phyloP scores from a whole-genome alignment of 2,329 filamentous ascomycete species.

The Diaporthe batatas region DNA sequence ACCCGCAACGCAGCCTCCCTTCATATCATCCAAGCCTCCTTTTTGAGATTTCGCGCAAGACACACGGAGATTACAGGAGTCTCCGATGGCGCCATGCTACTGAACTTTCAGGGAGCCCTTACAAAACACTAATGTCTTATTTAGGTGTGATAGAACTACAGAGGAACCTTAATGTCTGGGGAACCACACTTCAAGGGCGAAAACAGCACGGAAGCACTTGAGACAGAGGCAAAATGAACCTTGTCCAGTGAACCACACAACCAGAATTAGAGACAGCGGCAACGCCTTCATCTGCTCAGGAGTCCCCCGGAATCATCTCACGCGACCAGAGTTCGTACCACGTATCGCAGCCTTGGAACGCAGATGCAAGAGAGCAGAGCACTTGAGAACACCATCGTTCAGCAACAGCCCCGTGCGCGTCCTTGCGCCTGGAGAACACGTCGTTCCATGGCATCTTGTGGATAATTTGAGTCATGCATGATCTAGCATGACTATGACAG shows the following conservation, averaged over 20 bases:
- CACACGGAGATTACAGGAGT: too few relatives aligned
- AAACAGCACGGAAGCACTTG: too few relatives aligned
- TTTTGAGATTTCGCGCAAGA: not conserved
- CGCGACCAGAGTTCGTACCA: not conserved
- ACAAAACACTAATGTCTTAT: too few relatives aligned
- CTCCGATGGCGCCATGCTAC: too few relatives aligned
- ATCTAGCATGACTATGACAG: not conserved
- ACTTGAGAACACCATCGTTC: not conserved
- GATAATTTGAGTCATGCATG: slow-evolving; percentile 13
- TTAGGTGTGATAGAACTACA: not conserved
- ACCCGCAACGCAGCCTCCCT: not conserved
- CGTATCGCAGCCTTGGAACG: not conserved
- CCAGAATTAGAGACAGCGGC: not conserved
- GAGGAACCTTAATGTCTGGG: too few relatives aligned
- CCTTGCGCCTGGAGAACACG: not conserved
- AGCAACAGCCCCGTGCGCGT: not conserved
- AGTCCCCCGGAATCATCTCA: not conserved
- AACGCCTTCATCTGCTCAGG: not conserved
- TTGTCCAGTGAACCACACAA: not conserved
- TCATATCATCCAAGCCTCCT: not conserved
- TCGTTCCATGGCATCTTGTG: not conserved
- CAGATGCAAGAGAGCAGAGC: not conserved
- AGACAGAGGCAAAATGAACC: not conserved
- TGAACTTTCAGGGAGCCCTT: not conserved
- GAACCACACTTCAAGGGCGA: not conserved